These are phyloP conservation scores for Neurospora sp. DNA, from an alignment of 2,329 filamentous ascomycete species.

Conservation along the genomic window DNA sequence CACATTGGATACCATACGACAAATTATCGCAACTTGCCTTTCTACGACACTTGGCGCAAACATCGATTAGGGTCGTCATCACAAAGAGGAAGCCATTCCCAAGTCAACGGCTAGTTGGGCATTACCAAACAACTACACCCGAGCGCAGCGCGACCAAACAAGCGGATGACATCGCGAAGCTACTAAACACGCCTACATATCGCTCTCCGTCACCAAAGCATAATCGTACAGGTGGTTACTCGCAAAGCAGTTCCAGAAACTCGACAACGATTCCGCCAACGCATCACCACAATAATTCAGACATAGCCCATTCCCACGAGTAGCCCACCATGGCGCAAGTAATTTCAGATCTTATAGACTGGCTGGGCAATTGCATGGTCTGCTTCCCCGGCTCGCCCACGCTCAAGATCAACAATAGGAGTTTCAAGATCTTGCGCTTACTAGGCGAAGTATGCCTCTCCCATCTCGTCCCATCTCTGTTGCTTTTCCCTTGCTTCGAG, in stretches of 20 bases:
- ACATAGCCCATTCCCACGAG: neutral
- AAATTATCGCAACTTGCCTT: neutral
- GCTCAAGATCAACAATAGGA: slow-evolving; percentile 87
- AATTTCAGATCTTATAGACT: slow-evolving; percentile 81
- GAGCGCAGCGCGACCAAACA: neutral
- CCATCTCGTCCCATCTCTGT: neutral
- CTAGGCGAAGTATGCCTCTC: slow-evolving; percentile 71
- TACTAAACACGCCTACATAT: neutral
- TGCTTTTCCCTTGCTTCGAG: neutral
- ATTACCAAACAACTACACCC: neutral
- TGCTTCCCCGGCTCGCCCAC: slow-evolving; percentile 93
- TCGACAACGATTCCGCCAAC: neutral
- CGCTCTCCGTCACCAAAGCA: neutral
- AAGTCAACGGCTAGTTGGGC: neutral
- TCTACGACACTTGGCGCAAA: neutral
- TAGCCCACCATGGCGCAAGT: slow-evolving; percentile 61
- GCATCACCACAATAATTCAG: neutral
- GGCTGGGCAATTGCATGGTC: slow-evolving; percentile 86
- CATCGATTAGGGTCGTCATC: neutral
- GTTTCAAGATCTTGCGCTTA: slow-evolving; percentile 90
- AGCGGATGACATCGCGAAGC: neutral
- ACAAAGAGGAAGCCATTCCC: neutral
- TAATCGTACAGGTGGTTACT: neutral
- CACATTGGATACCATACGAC: neutral
- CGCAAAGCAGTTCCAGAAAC: neutral